Evolutionary conservation across 495 filamentous ascomycete species (phyloP).

Genomic region (Penicillium longicatenatum): DNA sequence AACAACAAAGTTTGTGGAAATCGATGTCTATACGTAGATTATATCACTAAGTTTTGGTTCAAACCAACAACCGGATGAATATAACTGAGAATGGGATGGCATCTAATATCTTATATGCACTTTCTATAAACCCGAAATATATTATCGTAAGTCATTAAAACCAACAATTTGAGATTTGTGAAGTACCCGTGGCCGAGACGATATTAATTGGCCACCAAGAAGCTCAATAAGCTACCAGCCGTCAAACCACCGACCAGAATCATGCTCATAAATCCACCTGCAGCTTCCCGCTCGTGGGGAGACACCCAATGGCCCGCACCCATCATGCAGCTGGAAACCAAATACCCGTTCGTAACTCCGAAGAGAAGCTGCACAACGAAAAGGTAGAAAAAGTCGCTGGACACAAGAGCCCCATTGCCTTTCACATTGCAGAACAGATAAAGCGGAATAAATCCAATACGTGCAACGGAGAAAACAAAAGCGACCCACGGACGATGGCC

Average conservation of each 20-base stretch:
- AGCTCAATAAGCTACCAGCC: slow-evolving; percentile 86
- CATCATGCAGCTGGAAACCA: slow-evolving; percentile 89
- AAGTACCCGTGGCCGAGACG: background rate
- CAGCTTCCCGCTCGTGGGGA: slow-evolving; percentile 77
- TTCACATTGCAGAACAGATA: slow-evolving; percentile 87
- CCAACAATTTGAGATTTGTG: background rate
- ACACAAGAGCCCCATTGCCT: slow-evolving; percentile 65
- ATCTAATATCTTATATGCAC: background rate
- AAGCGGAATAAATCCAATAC: slow-evolving; percentile 75
- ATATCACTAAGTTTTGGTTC: background rate
- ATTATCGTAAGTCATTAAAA: slow-evolving; percentile 6
- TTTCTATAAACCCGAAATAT: background rate
- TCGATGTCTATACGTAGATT: background rate
- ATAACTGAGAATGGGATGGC: background rate
- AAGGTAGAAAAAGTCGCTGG: slow-evolving; percentile 86
- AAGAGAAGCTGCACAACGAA: slow-evolving; percentile 80
- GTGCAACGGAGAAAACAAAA: slow-evolving; percentile 62
- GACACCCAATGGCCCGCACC: slow-evolving; percentile 77
- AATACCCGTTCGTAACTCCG: slow-evolving; percentile 81
- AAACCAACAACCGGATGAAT: background rate
- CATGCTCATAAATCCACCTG: slow-evolving; percentile 92
- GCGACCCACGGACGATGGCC: slow-evolving; percentile 61
- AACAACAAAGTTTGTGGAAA: background rate
- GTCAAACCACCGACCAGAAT: slow-evolving; percentile 82
- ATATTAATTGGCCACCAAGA: slow-evolving; percentile 57